phyloP scores from a whole-genome alignment of 805 yeast species.

The Saccharomycopsis vini region DNA sequence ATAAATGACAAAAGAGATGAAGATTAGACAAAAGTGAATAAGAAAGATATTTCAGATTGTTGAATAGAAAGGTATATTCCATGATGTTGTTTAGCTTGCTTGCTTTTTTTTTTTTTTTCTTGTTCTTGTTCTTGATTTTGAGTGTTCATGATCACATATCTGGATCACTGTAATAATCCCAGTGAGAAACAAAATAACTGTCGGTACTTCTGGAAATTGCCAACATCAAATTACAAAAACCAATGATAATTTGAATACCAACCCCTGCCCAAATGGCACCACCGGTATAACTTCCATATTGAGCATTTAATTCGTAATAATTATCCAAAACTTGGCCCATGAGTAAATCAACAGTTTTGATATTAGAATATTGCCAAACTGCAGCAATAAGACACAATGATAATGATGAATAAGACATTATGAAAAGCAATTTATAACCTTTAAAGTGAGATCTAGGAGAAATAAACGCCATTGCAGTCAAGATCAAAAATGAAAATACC shows the following conservation, averaged over 20 bases:
- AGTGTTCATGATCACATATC: too few relatives aligned
- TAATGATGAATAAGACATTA: conserved; percentile 11
- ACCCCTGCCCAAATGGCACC: conserved; percentile 18
- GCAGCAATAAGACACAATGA: conserved; percentile 16
- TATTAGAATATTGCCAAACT: conserved; percentile 19
- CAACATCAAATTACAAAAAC: conserved; percentile 8
- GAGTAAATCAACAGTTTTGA: conserved; percentile 15
- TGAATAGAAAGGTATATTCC: too few relatives aligned
- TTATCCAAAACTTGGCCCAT: conserved; percentile 12
- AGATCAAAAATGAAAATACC: conserved; percentile 9
- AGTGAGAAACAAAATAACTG: too few relatives aligned
- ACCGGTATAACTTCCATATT: conserved; percentile 12
- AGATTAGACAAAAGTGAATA: too few relatives aligned
- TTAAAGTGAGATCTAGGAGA: conserved; percentile 2
- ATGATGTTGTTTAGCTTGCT: too few relatives aligned
- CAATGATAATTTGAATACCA: conserved; percentile 17
- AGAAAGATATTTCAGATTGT: too few relatives aligned
- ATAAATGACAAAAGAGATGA: too few relatives aligned
- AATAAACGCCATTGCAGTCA: conserved; percentile 11
- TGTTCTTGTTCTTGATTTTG: too few relatives aligned
- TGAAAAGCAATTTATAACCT: conserved; percentile 11
- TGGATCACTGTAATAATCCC: too few relatives aligned
- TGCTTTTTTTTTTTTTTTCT: too few relatives aligned
- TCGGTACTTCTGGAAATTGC: too few relatives aligned
- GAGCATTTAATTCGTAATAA: conserved; percentile 7